Percentiles rank a stretch among this genome's conserved stretches.
phyloP scores from a whole-genome alignment of 2,329 filamentous ascomycete genomes.

The Colletotrichum ledebouriae region DNA sequence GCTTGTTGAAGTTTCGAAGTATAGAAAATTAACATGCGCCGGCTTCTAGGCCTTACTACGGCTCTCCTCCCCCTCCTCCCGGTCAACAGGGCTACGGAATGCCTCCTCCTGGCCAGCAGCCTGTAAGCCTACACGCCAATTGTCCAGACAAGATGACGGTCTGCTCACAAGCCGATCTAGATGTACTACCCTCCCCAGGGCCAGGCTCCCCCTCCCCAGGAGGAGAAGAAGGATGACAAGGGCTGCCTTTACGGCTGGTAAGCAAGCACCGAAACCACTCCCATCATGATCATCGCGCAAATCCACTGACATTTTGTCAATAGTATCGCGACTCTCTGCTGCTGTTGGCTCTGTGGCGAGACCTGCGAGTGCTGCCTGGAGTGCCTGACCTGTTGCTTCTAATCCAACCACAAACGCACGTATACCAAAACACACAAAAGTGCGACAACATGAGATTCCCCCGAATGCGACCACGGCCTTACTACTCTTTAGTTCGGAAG shows the following conservation, averaged over 20 bases:
- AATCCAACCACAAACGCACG: constrained; percentile 35
- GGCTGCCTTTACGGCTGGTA: constrained; percentile 58
- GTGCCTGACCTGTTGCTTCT: constrained; percentile 56
- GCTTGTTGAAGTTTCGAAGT: neutral
- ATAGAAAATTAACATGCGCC: constrained; percentile 20
- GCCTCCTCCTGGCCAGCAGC: constrained; percentile 43
- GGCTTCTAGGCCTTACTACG: constrained; percentile 41
- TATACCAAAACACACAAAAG: constrained; percentile 14
- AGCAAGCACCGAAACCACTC: constrained; percentile 13
- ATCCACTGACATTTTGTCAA: constrained; percentile 11
- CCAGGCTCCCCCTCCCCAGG: constrained; percentile 50
- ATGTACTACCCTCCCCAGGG: constrained; percentile 49
- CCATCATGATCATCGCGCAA: neutral
- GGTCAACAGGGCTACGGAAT: constrained; percentile 43
- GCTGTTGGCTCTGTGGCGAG: constrained; percentile 60
- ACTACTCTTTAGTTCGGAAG: constrained; percentile 20
- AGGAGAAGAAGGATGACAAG: constrained; percentile 57
- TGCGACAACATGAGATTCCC: constrained; percentile 20
- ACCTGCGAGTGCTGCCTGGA: constrained; percentile 60
- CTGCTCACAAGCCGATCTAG: constrained; percentile 26
- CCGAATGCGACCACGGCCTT: constrained; percentile 38
- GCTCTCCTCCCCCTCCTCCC: constrained; percentile 42
- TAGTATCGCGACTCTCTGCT: constrained; percentile 58
- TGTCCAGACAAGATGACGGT: constrained; percentile 1
- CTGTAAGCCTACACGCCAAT: constrained; percentile 23